Conservation (phyloP, 176 grass and related monocot species). For the Coix lacrymajobi region DNA sequence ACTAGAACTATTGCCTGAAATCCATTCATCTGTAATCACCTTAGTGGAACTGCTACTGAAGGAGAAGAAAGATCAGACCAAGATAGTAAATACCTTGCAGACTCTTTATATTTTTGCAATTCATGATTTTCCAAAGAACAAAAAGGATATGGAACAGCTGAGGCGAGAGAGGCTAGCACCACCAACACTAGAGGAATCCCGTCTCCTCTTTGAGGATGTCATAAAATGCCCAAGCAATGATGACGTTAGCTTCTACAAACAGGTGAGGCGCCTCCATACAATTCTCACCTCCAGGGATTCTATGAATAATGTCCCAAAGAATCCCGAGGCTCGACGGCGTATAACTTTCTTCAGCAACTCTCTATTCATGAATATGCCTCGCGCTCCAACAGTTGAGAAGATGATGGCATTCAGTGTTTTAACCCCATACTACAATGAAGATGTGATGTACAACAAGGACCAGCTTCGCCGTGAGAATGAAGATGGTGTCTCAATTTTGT, state of each 20-base stretch:
- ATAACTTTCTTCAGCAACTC: conserved; percentile 99
- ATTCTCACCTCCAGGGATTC: conserved; percentile 92
- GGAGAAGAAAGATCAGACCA: conserved; percentile 59
- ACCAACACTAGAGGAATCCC: conserved; percentile 25
- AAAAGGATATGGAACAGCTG: conserved; percentile 55
- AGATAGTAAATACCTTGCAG: conserved; percentile 86
- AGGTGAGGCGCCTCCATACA: conserved; percentile 78
- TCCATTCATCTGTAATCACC: conserved; percentile 67
- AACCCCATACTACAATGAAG: conserved; percentile 95
- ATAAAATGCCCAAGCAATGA: conserved; percentile 44
- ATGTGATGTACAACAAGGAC: conserved; percentile 74
- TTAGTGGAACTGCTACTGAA: conserved; percentile 59
- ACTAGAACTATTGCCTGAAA: conserved; percentile 41
- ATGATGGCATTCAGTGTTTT: conserved; percentile 90
- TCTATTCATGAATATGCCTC: conserved; percentile 99
- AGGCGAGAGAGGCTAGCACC: conserved; percentile 50
- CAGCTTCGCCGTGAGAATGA: conserved; percentile 92
- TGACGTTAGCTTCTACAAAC: conserved; percentile 71
- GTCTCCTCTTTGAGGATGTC: conserved; percentile 76
- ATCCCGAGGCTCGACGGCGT: conserved; percentile 73
- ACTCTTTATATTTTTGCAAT: conserved; percentile 72
- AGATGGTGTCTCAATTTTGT: conserved; percentile 94
- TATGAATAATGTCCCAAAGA: conserved; percentile 83
- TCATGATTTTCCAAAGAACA: conserved; percentile 65
- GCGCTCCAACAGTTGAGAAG: conserved; percentile 84